Evolutionary conservation across 495 filamentous ascomycete genomes (phyloP).

Genomic region (Penicillium alfredii): DNA sequence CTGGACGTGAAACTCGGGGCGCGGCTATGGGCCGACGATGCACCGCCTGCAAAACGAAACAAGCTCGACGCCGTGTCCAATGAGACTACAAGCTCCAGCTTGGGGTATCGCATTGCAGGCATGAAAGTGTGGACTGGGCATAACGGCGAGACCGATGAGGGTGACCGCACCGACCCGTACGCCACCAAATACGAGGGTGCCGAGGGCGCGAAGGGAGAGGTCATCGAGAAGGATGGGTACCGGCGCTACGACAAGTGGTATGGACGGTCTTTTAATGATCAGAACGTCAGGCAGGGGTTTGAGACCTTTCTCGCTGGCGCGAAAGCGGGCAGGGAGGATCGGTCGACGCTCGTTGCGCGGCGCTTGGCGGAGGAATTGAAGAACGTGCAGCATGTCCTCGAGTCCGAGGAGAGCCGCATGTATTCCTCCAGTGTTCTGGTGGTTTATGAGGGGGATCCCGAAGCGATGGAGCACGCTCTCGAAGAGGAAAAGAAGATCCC

Average conservation of each 20-base stretch:
- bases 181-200: constrained; percentile 36
- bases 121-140: constrained; percentile 86
- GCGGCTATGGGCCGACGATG: constrained; percentile 79
- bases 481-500: constrained; percentile 48
- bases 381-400: constrained; percentile 57
- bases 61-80: constrained; percentile 73
- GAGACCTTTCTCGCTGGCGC: constrained; percentile 65
- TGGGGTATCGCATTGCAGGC: constrained; percentile 85
- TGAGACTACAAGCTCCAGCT: constrained; percentile 70
- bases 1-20: constrained; percentile 88
- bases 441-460: constrained; percentile 83
- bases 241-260: constrained; percentile 83
- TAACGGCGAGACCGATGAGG: constrained; percentile 38
- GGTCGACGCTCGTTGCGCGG: constrained; percentile 50
- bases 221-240: constrained; percentile 51
- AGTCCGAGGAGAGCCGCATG: constrained; percentile 83
- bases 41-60: constrained; percentile 65
- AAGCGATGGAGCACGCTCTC: constrained; percentile 59
- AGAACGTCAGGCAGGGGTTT: constrained; percentile 71
- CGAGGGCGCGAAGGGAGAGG: constrained; percentile 31
- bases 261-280: constrained; percentile 64
- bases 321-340: constrained; percentile 47
- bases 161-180: constrained; percentile 36
- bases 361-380: constrained; percentile 63
- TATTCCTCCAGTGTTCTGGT: constrained; percentile 86